Conservation (phyloP, 257 asterid species). For the Nicotiana sylvestris region DNA sequence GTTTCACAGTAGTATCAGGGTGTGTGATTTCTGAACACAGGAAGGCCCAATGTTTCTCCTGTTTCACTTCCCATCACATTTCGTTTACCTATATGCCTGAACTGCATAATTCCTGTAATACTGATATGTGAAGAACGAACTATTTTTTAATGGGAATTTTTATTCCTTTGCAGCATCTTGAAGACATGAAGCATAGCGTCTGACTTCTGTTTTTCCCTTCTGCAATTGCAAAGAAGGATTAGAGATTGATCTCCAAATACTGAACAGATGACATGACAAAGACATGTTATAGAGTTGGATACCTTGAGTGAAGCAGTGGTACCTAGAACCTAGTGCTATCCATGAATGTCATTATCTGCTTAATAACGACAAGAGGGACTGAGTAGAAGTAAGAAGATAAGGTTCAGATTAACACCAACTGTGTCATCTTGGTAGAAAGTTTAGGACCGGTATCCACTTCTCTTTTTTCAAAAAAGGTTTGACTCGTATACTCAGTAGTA, state of each 20-base stretch:
- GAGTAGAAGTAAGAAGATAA: neutral
- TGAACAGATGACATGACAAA: conserved; percentile 11
- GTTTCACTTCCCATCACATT: neutral
- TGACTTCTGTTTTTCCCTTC: conserved; percentile 9
- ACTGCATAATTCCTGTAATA: conserved; percentile 11
- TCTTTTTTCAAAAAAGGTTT: too few relatives aligned
- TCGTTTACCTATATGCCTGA: neutral
- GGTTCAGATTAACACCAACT: neutral
- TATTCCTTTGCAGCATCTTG: conserved; percentile 18
- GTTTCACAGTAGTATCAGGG: neutral
- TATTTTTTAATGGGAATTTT: conserved; percentile 27
- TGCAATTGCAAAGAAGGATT: conserved; percentile 16
- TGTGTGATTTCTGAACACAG: neutral
- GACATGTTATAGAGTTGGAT: neutral
- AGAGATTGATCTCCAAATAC: conserved; percentile 10
- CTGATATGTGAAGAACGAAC: conserved; percentile 28
- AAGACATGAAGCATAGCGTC: neutral
- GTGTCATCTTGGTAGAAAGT: neutral
- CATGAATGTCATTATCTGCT: conserved; percentile 2
- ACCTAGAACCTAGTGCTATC: neutral
- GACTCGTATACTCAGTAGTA: too few relatives aligned
- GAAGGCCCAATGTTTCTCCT: neutral
- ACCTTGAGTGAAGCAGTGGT: conserved; percentile 1
- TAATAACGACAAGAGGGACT: neutral
- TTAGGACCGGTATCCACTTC: too few relatives aligned